phyloP scores from a whole-genome alignment of 768 basidiomycete species.

The Macrolepiota fuliginosa region DNA sequence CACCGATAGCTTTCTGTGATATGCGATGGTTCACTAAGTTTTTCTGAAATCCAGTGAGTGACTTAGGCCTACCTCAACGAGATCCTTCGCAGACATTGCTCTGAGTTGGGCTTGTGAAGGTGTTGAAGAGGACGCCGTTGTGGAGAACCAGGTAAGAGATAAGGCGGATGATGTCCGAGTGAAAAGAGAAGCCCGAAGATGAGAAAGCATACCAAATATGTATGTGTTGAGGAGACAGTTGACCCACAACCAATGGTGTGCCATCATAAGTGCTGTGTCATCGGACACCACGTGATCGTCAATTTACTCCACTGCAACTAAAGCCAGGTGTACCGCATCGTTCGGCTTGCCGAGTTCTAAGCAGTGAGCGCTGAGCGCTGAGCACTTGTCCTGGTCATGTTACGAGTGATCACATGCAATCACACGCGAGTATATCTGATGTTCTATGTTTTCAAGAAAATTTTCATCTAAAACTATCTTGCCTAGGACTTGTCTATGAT shows the following conservation, averaged over 20 bases:
- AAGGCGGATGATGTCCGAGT: conserved; percentile 25
- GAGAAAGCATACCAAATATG: conserved; percentile 22
- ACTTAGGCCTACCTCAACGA: conserved; percentile 39
- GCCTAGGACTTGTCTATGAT: too few relatives aligned
- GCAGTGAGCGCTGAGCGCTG: too few relatives aligned
- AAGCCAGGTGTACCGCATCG: too few relatives aligned
- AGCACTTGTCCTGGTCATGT: too few relatives aligned
- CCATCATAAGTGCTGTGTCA: not conserved
- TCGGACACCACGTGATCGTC: not conserved
- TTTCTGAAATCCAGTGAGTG: not conserved
- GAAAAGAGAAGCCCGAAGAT: conserved; percentile 22
- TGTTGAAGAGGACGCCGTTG: conserved; percentile 28
- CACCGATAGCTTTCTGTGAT: conserved; percentile 40
- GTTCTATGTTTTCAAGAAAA: too few relatives aligned
- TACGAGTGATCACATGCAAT: too few relatives aligned
- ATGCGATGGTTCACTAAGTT: not conserved
- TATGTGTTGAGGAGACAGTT: not conserved
- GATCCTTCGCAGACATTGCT: conserved; percentile 34
- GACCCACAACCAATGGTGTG: not conserved
- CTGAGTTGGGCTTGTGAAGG: conserved; percentile 22
- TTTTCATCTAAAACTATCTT: too few relatives aligned
- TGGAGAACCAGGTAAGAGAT: conserved; percentile 27
- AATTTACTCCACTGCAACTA: too few relatives aligned
- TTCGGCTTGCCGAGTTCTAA: too few relatives aligned
- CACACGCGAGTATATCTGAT: too few relatives aligned